Evolutionary conservation across 192 early-diverging fungal species (phyloP).

Genomic region (Coemansia sp.): DNA sequence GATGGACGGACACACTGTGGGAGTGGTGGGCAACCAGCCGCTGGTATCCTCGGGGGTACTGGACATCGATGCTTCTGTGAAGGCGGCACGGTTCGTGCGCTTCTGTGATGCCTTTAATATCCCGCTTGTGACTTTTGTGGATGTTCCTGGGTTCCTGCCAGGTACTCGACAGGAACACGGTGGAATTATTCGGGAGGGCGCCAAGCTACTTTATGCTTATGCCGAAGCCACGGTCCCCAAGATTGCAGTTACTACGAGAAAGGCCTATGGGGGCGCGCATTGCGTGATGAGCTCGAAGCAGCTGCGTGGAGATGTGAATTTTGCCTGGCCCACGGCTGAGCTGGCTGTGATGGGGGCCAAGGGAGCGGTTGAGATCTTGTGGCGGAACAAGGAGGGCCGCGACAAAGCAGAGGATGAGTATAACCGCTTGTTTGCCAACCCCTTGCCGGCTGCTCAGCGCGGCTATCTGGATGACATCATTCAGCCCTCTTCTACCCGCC

Average conservation of each 20-base stretch:
- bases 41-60: constrained; percentile 92
- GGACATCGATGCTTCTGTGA: constrained; percentile 92
- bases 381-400: constrained; percentile 60
- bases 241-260: constrained; percentile 90
- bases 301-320: constrained; percentile 87
- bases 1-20: constrained; percentile 79
- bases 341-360: constrained; percentile 98
- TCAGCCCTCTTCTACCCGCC: constrained; percentile 69
- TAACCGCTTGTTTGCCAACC: constrained; percentile 89
- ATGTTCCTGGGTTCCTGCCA: constrained; percentile 95
- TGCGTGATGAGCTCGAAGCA: constrained; percentile 98
- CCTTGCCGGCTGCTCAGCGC: constrained; percentile 87
- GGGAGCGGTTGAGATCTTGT: constrained; percentile 96
- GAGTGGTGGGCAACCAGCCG: constrained; percentile 93
- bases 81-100: constrained; percentile 93
- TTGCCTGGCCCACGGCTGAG: constrained; percentile 95
- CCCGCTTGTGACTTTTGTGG: constrained; percentile 89
- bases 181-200: constrained; percentile 95
- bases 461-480: constrained; percentile 80
- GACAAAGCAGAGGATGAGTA: constrained; percentile 80
- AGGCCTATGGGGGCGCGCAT: constrained; percentile 97
- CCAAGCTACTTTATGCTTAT: constrained; percentile 94
- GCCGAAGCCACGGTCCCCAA: constrained; percentile 97
- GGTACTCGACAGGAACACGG: constrained; percentile 92
- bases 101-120: constrained; percentile 98